Base-by-base conservation (phyloP, 2,329 filamentous ascomycete genomes). In the Scedosporium dehoogii region DNA sequence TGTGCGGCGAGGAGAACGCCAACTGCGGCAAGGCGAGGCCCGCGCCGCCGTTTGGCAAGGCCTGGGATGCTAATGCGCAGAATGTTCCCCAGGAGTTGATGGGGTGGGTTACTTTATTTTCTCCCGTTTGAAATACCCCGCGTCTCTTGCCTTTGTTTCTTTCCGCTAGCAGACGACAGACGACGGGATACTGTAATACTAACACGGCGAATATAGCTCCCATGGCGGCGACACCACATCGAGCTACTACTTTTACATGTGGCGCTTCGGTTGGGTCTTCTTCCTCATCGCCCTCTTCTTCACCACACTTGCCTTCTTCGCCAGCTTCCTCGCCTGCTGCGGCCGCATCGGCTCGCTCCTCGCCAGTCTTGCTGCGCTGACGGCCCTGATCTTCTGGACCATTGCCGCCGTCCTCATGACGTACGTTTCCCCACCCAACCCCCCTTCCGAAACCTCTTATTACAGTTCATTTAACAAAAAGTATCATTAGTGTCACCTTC, bases 221-320 rank as follows among this genome's bases (percentile, higher is more conserved):
- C 79, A 85, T 67, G 84, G 77, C 64, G 75, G 76, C 64, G 66
- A 75, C 63, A 86, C 83, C 3, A 87, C 85, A 5, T 81, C 80
- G 65, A 72, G 66, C 23, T 75, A 77, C 66, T 96, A 87, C 79
- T 97, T 83, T 78, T 91, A 92, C 76, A 81, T 94, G 71, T 96
- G 91, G 78, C 85, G 93, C 48, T 96, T 97, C 78, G 89, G 91
- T 74, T 97, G 93, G 84, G 91, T 92, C 44, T 94, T 96, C 75
- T 90, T 90, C 78, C 79, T 97, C 63, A 87, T 97, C 67, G 85
- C 86, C 18, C 83, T 97, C 44, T 86, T 96, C 79, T 94, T 96
- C 73, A 84, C 84, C 65, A 80, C 84, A 58, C 62, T 85, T 27
- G 84, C 88, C 65, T 85, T 92, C 71, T 82, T 91, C 73, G 76